Percentiles rank a stretch among this genome's conserved stretches.
phyloP scores from a whole-genome alignment of 148 eudicot genomes.

The Dysphania ambrosioides region DNA sequence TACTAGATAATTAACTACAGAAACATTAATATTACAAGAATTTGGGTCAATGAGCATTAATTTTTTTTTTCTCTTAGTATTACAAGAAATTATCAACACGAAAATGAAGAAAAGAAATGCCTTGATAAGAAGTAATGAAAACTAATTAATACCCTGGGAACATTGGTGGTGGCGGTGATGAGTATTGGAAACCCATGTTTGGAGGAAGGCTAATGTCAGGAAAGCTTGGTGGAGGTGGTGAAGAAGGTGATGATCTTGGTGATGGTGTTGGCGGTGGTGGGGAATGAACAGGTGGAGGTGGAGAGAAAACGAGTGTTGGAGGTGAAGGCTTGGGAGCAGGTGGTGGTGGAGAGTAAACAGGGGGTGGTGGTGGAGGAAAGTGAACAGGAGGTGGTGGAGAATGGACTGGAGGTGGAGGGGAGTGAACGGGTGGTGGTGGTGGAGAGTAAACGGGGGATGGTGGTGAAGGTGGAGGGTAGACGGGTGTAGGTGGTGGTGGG shows the following conservation, averaged over 20 bases:
- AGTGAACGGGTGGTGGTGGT: slow-evolving; percentile 7
- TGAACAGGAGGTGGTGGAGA: slow-evolving; percentile 20
- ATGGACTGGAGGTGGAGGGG: slow-evolving; percentile 25
- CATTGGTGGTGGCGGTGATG: slow-evolving; percentile 67
- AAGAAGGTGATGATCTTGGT: slow-evolving; percentile 21
- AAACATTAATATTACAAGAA: background rate
- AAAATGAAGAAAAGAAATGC: background rate
- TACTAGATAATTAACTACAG: background rate
- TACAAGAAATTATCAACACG: background rate
- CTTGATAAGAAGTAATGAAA: background rate
- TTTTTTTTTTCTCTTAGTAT: background rate
- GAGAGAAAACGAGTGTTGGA: too few species aligned
- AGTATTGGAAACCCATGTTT: slow-evolving; percentile 40
- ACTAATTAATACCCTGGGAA: slow-evolving; percentile 36
- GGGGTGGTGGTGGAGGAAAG: slow-evolving; percentile 27
- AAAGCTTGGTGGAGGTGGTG: slow-evolving; percentile 24
- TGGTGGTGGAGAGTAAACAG: slow-evolving; percentile 27
- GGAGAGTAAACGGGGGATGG: slow-evolving; percentile 11
- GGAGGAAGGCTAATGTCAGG: slow-evolving; percentile 50
- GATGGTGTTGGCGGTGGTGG: too few species aligned
- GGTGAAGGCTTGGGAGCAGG: too few species aligned
- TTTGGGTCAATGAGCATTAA: background rate
- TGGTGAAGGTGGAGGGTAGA: too few species aligned
- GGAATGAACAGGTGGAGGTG: slow-evolving; percentile 15
- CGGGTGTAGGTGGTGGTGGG: too few species aligned